phyloP scores from a whole-genome alignment of 192 early-diverging fungal genomes.

The Haplosporangium gracile region DNA sequence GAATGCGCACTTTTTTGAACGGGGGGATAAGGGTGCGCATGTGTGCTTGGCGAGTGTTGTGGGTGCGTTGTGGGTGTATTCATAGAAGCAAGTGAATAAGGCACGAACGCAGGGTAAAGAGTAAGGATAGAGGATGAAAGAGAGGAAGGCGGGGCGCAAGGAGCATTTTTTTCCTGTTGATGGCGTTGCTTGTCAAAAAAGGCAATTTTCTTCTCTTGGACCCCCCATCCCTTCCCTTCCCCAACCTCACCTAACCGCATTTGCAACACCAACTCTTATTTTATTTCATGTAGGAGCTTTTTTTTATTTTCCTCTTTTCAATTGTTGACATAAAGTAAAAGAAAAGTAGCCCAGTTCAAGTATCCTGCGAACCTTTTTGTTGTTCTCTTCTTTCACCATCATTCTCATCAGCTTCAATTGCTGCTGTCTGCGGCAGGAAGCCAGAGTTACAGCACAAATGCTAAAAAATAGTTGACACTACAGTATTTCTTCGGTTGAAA shows the following conservation, averaged over 20 bases:
- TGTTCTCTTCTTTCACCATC: not conserved
- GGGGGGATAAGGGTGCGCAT: not conserved
- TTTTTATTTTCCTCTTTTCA: not conserved
- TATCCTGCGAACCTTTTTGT: not conserved
- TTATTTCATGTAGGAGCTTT: not conserved
- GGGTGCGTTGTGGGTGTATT: not conserved
- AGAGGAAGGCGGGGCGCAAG: too few species aligned
- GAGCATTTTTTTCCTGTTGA: not conserved
- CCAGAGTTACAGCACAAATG: not conserved
- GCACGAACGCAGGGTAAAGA: too few species aligned
- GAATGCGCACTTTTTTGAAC: slow-evolving; percentile 8
- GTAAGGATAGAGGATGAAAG: too few species aligned
- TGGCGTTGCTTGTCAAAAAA: not conserved
- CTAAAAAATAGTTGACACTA: not conserved
- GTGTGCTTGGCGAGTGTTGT: not conserved
- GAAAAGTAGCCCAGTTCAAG: not conserved
- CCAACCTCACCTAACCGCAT: not conserved
- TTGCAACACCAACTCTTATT: not conserved
- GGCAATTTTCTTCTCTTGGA: slow-evolving; percentile 12
- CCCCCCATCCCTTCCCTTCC: not conserved
- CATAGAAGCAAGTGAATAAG: not conserved
- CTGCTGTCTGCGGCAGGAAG: not conserved
- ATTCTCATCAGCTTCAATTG: not conserved
- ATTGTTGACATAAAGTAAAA: not conserved
- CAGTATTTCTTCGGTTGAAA: not conserved